These are phyloP conservation scores for Colletotrichum theobromicola DNA, from an alignment of 2,329 filamentous ascomycete genomes.

Conservation along the genomic window DNA sequence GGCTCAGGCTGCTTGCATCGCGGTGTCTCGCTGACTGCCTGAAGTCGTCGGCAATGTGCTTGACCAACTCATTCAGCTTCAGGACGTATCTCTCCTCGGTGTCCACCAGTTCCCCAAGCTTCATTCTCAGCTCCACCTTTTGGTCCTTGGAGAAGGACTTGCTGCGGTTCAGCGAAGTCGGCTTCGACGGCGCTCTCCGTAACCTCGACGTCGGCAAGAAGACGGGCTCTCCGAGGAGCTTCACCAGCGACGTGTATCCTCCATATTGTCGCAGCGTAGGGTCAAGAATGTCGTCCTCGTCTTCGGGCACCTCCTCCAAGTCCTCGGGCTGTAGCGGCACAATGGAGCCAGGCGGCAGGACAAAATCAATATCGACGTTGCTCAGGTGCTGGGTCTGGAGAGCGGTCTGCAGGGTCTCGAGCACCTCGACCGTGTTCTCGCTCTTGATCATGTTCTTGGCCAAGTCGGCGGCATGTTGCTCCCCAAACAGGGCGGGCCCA, in stretches of 20 bases:
- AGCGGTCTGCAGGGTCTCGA: slow-evolving; percentile 75
- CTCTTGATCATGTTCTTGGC: slow-evolving; percentile 84
- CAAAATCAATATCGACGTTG: slow-evolving; percentile 86
- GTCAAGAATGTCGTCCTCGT: slow-evolving; percentile 71
- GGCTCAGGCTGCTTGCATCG: slow-evolving; percentile 67
- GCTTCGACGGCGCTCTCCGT: slow-evolving; percentile 85
- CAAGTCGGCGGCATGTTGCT: slow-evolving; percentile 91
- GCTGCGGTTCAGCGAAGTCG: slow-evolving; percentile 78
- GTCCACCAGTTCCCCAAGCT: slow-evolving; percentile 88
- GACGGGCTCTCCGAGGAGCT: slow-evolving; percentile 80
- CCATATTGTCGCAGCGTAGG: slow-evolving; percentile 75
- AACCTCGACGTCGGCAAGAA: slow-evolving; percentile 88
- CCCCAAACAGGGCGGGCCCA: slow-evolving; percentile 76
- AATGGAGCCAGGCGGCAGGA: slow-evolving; percentile 81
- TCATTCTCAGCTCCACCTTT: slow-evolving; percentile 83
- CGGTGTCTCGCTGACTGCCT: slow-evolving; percentile 69
- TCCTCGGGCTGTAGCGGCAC: slow-evolving; percentile 66
- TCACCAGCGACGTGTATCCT: slow-evolving; percentile 76
- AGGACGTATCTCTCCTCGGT: slow-evolving; percentile 94
- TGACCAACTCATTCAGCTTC: slow-evolving; percentile 84
- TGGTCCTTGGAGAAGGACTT: slow-evolving; percentile 81
- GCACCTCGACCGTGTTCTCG: slow-evolving; percentile 76
- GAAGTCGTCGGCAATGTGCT: slow-evolving; percentile 81
- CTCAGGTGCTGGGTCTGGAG: slow-evolving; percentile 82
- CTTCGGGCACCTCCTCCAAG: slow-evolving; percentile 62